phyloP scores from a whole-genome alignment of 352 stramenopile genomes.

The Phytophthora lateralis region DNA sequence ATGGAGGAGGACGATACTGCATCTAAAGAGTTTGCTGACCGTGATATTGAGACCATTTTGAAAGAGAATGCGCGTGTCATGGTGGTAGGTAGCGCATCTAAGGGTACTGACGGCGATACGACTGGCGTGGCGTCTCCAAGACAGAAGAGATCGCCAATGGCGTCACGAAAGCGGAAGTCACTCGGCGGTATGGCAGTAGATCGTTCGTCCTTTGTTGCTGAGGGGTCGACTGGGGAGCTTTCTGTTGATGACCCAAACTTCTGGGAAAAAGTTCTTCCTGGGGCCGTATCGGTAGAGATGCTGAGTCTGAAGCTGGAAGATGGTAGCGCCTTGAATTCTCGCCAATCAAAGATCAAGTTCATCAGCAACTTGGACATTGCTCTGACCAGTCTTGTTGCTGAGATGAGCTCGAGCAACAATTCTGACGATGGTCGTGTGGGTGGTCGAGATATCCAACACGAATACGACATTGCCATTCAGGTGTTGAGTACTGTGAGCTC shows the following conservation, averaged over 20 bases:
- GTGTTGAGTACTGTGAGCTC: slow-evolving; percentile 77
- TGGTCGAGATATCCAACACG: slow-evolving; percentile 70
- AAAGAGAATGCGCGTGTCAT: slow-evolving; percentile 86
- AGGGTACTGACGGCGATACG: slow-evolving; percentile 30
- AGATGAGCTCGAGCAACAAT: slow-evolving; percentile 60
- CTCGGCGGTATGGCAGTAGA: slow-evolving; percentile 82
- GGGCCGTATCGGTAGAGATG: slow-evolving; percentile 88
- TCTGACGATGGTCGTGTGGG: slow-evolving; percentile 48
- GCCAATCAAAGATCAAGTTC: slow-evolving; percentile 89
- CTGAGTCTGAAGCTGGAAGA: slow-evolving; percentile 88
- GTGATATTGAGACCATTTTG: slow-evolving; percentile 97
- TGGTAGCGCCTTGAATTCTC: slow-evolving; percentile 76
- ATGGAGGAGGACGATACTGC: slow-evolving; percentile 96
- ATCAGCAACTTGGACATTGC: slow-evolving; percentile 89
- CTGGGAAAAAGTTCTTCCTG: slow-evolving; percentile 93
- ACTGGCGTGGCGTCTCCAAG: slow-evolving; percentile 29
- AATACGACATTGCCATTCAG: slow-evolving; percentile 89
- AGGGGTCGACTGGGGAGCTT: slow-evolving; percentile 90
- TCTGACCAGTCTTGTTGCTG: slow-evolving; percentile 65
- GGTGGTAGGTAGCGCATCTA: slow-evolving; percentile 58
- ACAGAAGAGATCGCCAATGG: slow-evolving; percentile 49
- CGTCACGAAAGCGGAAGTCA: slow-evolving; percentile 71
- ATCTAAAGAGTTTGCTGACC: slow-evolving; percentile 93
- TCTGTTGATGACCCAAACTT: slow-evolving; percentile 97
- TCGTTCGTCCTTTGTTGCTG: slow-evolving; percentile 91